These are phyloP conservation scores for Solanum corneliomulleri DNA, from an alignment of 257 asterid genomes.

Conservation along the genomic window DNA sequence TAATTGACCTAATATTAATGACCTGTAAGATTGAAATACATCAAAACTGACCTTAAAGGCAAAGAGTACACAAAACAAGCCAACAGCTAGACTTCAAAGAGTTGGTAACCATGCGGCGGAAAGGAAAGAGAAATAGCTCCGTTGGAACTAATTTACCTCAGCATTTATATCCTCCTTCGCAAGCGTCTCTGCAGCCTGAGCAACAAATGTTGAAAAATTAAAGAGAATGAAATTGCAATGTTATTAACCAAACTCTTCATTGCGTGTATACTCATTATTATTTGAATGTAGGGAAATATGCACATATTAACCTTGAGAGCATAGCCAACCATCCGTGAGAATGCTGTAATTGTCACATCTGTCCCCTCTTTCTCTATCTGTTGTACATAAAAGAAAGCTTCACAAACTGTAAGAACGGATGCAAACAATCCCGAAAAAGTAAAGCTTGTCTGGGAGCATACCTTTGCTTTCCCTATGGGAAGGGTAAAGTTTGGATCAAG, in stretches of 20 bases:
- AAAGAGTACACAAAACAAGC: neutral
- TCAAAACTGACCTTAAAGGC: neutral
- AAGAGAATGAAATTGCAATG: neutral
- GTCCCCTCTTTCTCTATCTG: constrained; percentile 33
- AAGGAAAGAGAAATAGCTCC: neutral
- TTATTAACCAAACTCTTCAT: too few relatives aligned
- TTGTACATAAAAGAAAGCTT: neutral
- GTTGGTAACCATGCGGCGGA: neutral
- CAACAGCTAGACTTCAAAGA: neutral
- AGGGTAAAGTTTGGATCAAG: constrained; percentile 34
- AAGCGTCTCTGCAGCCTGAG: constrained; percentile 71
- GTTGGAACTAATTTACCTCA: constrained; percentile 34
- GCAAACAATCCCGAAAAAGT: neutral
- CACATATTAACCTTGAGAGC: constrained; percentile 30
- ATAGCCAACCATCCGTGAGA: constrained; percentile 42
- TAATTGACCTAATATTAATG: constrained; percentile 69
- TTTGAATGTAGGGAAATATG: neutral
- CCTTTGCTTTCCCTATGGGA: constrained; percentile 46
- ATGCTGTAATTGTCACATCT: constrained; percentile 33
- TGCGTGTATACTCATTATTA: neutral
- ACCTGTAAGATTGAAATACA: constrained; percentile 21
- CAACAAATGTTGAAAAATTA: neutral
- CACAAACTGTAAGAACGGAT: neutral
- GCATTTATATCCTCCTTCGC: constrained; percentile 67
- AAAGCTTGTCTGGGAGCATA: neutral